A percentile compares a stretch with the other conserved stretches of the same genome.
Evolutionary conservation across 2,329 filamentous ascomycete species (phyloP).

Genomic region (Pleomassaria siparia): DNA sequence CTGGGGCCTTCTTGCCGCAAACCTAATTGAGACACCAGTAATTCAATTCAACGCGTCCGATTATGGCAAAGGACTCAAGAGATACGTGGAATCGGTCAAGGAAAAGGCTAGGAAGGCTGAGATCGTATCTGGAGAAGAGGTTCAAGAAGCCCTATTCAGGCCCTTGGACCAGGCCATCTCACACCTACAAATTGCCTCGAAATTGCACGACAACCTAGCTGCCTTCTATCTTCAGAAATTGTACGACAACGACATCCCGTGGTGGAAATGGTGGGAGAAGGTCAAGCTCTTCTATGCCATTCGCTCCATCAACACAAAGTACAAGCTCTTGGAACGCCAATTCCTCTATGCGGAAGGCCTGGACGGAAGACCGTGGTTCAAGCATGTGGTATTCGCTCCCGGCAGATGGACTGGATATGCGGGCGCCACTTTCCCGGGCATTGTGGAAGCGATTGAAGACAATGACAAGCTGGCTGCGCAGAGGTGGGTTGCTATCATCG

Average conservation of each 20-base stretch:
- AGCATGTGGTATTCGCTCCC: constrained; percentile 91
- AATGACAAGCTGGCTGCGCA: constrained; percentile 41
- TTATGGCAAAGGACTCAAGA: constrained; percentile 46
- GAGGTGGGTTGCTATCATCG: constrained; percentile 49
- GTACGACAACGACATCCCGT: constrained; percentile 60
- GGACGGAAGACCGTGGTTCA: constrained; percentile 84
- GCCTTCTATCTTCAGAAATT: constrained; percentile 52
- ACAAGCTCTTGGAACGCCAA: constrained; percentile 79
- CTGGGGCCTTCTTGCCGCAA: constrained; percentile 49
- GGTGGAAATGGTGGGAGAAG: constrained; percentile 76
- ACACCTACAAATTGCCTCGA: constrained; percentile 51
- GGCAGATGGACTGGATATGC: constrained; percentile 90
- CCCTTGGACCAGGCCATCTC: constrained; percentile 53
- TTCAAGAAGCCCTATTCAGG: constrained; percentile 45
- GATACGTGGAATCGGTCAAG: constrained; percentile 48
- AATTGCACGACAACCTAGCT: constrained; percentile 55
- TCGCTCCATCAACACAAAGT: constrained; percentile 71
- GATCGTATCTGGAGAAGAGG: constrained; percentile 5
- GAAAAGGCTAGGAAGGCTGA: constrained; percentile 25
- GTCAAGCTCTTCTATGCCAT: constrained; percentile 65
- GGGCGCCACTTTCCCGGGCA: constrained; percentile 67
- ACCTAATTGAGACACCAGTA: constrained; percentile 50
- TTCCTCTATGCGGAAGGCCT: constrained; percentile 77
- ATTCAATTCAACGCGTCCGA: constrained; percentile 51
- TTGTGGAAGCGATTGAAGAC: constrained; percentile 64